A percentile compares a stretch with the other conserved stretches of the same genome.
Evolutionary conservation across 257 asterid species (phyloP).

Genomic region (Penstemon davidsonii): DNA sequence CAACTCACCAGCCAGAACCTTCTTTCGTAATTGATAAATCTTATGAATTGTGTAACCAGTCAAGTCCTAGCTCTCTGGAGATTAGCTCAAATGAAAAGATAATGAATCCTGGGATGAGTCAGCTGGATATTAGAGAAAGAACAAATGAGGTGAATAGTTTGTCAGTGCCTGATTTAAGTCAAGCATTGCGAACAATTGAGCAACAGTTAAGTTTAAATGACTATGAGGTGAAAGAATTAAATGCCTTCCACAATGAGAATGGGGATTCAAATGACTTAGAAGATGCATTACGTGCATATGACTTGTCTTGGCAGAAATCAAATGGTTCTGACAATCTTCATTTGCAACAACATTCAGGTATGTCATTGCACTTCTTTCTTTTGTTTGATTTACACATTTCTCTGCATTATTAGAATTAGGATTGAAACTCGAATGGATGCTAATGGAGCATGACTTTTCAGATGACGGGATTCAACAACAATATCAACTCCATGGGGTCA

Average conservation of each 20-base stretch:
- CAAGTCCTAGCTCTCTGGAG: constrained; percentile 75
- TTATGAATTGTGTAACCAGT: constrained; percentile 43
- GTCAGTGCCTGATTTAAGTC: constrained; percentile 51
- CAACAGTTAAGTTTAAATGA: constrained; percentile 81
- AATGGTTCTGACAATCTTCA: constrained; percentile 41
- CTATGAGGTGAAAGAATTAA: constrained; percentile 44
- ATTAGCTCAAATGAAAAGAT: constrained; percentile 48
- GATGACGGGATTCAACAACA: constrained; percentile 44
- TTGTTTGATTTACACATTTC: constrained; percentile 16
- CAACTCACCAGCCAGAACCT: constrained; percentile 52
- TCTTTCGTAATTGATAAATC: constrained; percentile 53
- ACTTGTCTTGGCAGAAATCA: constrained; percentile 42
- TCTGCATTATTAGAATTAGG: constrained; percentile 1
- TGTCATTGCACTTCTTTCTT: constrained; percentile 18
- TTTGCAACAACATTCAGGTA: constrained; percentile 43
- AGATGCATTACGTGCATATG: constrained; percentile 41
- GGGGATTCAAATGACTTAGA: constrained; percentile 47
- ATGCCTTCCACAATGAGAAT: constrained; percentile 39
- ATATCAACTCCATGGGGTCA: constrained; percentile 39
- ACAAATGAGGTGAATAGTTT: constrained; percentile 48
- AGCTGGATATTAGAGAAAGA: constrained; percentile 35
- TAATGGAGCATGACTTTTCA: constrained; percentile 41
- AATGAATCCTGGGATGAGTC: constrained; percentile 31
- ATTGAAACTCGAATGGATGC: constrained; percentile 24
- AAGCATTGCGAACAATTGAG: constrained; percentile 64